A percentile compares a stretch with the other conserved stretches of the same genome.
Conservation (phyloP, 2,329 filamentous ascomycete species). For the Hypoxylon sp. region DNA sequence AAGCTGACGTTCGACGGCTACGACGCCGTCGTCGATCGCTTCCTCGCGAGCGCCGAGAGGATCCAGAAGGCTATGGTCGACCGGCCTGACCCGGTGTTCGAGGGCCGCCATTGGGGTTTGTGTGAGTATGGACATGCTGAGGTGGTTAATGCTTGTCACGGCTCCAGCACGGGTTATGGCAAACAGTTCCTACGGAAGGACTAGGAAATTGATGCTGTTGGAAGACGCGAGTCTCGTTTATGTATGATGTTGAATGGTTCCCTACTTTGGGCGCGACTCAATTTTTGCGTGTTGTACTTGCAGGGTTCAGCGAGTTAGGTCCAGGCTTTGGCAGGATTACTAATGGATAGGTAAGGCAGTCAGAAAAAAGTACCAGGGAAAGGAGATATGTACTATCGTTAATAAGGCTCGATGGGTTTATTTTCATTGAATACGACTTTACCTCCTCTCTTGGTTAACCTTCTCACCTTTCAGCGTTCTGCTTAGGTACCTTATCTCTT, state of each 20-base stretch:
- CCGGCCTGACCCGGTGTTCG: conserved; percentile 49
- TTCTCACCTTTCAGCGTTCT: neutral
- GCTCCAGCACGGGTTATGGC: conserved; percentile 48
- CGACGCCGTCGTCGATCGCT: conserved; percentile 50
- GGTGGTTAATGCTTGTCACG: conserved; percentile 44
- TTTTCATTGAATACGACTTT: neutral
- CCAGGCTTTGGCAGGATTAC: neutral
- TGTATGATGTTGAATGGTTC: neutral
- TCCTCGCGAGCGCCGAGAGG: conserved; percentile 55
- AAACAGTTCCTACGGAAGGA: conserved; percentile 40
- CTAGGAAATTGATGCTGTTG: neutral
- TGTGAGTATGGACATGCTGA: conserved; percentile 37
- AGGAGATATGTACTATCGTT: no score
- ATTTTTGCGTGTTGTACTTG: neutral
- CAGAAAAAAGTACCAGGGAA: no score
- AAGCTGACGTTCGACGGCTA: conserved; percentile 53
- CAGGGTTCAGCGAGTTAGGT: neutral
- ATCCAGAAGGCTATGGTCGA: conserved; percentile 52
- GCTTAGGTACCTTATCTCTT: neutral
- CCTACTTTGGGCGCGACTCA: neutral
- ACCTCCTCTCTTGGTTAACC: neutral
- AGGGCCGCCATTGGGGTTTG: conserved; percentile 48
- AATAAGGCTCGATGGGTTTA: neutral
- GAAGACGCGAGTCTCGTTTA: neutral
- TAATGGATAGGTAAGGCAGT: neutral